Evolutionary conservation across 2,329 filamentous ascomycete genomes (phyloP).

Genomic region (Cladosporium velox): DNA sequence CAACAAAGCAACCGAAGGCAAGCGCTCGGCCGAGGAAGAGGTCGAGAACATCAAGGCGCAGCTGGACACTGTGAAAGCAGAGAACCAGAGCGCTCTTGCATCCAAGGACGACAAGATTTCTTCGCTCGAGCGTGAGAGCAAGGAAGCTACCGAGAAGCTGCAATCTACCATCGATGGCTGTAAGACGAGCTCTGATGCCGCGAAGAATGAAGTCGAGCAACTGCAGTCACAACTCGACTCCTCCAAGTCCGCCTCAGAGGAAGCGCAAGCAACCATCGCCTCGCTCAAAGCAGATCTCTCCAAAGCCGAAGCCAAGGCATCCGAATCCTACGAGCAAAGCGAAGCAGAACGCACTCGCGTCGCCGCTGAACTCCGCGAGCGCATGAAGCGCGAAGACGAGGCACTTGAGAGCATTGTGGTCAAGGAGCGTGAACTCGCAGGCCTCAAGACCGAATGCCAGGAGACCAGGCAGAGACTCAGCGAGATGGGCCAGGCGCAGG

Average conservation of each 20-base stretch:
- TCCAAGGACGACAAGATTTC: slow-evolving; percentile 24
- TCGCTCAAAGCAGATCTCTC: slow-evolving; percentile 25
- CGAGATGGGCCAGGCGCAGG: slow-evolving; percentile 7
- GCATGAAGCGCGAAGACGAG: slow-evolving; percentile 17
- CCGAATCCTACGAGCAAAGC: slow-evolving; percentile 4
- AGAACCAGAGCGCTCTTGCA: slow-evolving; percentile 22
- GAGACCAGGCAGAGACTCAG: slow-evolving; percentile 13
- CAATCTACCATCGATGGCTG: slow-evolving; percentile 23
- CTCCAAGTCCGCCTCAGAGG: slow-evolving; percentile 4
- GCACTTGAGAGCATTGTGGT: not conserved
- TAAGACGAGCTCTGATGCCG: slow-evolving; percentile 15
- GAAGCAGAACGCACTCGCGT: slow-evolving; percentile 3
- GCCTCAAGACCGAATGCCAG: slow-evolving; percentile 19
- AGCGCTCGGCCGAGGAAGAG: not conserved
- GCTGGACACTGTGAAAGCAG: slow-evolving; percentile 22
- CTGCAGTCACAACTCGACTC: slow-evolving; percentile 23
- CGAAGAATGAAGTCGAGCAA: slow-evolving; percentile 26
- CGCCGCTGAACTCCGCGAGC: not conserved
- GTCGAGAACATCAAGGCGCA: slow-evolving; percentile 3
- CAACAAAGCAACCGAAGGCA: not conserved
- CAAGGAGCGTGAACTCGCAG: slow-evolving; percentile 22
- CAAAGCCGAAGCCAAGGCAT: slow-evolving; percentile 24
- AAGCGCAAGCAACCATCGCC: slow-evolving; percentile 17
- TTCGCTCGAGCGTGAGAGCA: slow-evolving; percentile 28
- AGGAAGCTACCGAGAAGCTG: slow-evolving; percentile 25